Evolutionary conservation across 805 yeast genomes (phyloP), one percentile per base, ranked within the genome.

Genomic region (Wickerhamiella cacticola): DNA sequence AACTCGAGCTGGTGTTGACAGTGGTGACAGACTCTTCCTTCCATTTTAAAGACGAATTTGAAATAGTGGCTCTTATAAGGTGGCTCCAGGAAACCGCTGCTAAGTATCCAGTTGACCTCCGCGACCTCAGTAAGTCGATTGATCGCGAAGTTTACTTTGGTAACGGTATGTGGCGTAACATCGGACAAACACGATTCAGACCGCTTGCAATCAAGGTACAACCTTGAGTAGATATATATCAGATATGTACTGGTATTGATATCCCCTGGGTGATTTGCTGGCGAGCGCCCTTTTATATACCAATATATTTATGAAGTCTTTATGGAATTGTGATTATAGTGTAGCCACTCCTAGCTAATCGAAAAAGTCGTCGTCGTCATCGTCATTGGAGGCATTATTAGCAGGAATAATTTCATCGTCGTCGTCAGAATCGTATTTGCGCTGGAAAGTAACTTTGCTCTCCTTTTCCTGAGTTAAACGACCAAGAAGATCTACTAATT

Each of bases 401-500:
- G 38, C 23, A 13, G 21, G 36, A 12, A 15, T 35, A 15, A 16
- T 8, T 5, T 38, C 38, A 12, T 46, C 50, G 2, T 43, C 50
- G 64, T 78, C 79, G 16, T 82, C 74, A 36, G 74, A 76, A 38
- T 71, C 72, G 23, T 56, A 35, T 28, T 45, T 52, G 36, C 50
- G 46, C 41, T 53, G 41, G 9, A 52, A 49, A 6, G 52, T 29
- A 29, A 46, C 46, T 24, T 35, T 46, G n/a, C 46, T 25, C n/a
- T 68, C 73, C 59, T 76, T 74, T 48, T 78, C 77, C 55, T 78
- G 79, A 57, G 19, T 35, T 28, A 89, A 70, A 51, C 88, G 87
- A 61, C 86, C 87, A 54, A 89, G 70, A 44, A 92, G 76, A 55
- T 78, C 80, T 25, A 87, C 95, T 46, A 89, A 74, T 53, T 87